Percentiles rank a stretch among this genome's conserved stretches.
phyloP scores from a whole-genome alignment of 2,329 filamentous ascomycete species.

The Cladosporium sp. region DNA sequence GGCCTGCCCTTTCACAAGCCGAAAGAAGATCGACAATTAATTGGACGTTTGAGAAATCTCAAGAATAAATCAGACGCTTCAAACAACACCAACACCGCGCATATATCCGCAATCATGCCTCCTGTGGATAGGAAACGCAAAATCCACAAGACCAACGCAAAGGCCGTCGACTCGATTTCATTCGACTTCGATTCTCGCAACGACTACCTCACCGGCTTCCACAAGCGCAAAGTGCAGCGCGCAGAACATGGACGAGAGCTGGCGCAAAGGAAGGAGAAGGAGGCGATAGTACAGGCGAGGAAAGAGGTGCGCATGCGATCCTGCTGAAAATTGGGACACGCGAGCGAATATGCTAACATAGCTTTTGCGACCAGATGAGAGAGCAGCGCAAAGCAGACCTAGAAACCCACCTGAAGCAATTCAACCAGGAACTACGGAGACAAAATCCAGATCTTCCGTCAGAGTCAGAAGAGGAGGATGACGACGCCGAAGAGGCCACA shows the following conservation, averaged over 20 bases:
- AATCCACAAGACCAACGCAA: slow-evolving; percentile 9
- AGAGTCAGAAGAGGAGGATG: slow-evolving; percentile 30
- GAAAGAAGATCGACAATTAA: slow-evolving; percentile 14
- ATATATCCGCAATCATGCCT: slow-evolving; percentile 19
- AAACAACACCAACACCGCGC: not conserved
- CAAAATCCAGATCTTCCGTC: slow-evolving; percentile 47
- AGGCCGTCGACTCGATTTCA: slow-evolving; percentile 69
- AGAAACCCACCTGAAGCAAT: slow-evolving; percentile 75
- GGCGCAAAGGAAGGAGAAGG: slow-evolving; percentile 71
- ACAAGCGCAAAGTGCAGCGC: slow-evolving; percentile 88
- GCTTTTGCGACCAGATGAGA: slow-evolving; percentile 62
- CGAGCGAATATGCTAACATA: not conserved
- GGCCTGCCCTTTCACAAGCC: slow-evolving; percentile 11
- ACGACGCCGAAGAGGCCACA: slow-evolving; percentile 25
- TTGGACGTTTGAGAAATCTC: slow-evolving; percentile 6
- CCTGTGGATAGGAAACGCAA: slow-evolving; percentile 4
- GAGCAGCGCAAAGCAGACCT: slow-evolving; percentile 80
- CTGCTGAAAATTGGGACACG: not conserved
- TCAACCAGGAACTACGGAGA: slow-evolving; percentile 68
- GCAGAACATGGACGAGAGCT: slow-evolving; percentile 82
- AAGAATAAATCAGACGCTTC: not conserved
- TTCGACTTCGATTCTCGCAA: slow-evolving; percentile 79
- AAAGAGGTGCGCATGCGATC: slow-evolving; percentile 63
- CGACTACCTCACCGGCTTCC: slow-evolving; percentile 93
- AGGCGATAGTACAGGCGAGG: slow-evolving; percentile 72